Conservation (phyloP, 225 moss, liverwort and hornwort species). For the Sphagnum tenellum region DNA sequence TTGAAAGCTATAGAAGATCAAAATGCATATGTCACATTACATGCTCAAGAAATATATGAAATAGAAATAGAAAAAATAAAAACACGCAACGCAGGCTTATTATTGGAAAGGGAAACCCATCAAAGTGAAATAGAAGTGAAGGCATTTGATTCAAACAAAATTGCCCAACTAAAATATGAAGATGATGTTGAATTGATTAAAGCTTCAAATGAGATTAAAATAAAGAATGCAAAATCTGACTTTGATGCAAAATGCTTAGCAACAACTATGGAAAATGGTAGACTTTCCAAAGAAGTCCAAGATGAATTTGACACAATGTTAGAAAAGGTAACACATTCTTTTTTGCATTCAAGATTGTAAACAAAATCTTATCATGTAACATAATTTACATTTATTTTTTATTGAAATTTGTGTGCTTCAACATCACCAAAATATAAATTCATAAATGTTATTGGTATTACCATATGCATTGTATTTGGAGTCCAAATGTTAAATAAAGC, state of each 20-base stretch:
- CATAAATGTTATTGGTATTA: no score
- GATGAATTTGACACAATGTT: constrained; percentile 4
- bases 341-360: no score
- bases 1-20: constrained; percentile 11
- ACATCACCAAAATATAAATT: no score
- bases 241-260: constrained; percentile 11
- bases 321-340: background rate
- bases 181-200: constrained; percentile 8
- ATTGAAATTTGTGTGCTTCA: no score
- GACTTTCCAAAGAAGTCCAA: constrained; percentile 14
- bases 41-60: constrained; percentile 16
- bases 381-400: background rate
- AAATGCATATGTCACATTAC: constrained; percentile 4
- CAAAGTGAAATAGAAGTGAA: constrained; percentile 10
- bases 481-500: no score
- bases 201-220: constrained; percentile 9
- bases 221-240: constrained; percentile 14
- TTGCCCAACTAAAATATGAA: constrained; percentile 14
- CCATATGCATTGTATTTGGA: no score
- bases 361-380: background rate
- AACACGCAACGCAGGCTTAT: constrained; percentile 10
- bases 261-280: constrained; percentile 14
- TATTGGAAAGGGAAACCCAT: constrained; percentile 1
- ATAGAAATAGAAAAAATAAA: constrained; percentile 8
- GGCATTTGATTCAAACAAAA: constrained; percentile 9